phyloP scores from a whole-genome alignment of 345 rosid species.

The Salix arbutifolia region DNA sequence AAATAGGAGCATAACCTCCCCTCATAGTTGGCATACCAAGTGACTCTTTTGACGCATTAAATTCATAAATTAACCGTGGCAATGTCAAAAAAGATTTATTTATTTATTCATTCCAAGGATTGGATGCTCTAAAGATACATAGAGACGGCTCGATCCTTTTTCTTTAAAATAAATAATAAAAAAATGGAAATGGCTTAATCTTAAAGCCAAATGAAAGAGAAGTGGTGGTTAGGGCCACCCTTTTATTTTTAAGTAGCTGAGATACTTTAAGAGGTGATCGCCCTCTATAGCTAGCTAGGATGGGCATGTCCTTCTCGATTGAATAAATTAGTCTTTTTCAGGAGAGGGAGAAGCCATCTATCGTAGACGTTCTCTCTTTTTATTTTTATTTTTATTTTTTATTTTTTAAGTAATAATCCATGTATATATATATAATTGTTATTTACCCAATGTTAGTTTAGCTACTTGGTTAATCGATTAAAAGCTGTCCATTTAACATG shows the following conservation, averaged over 20 bases:
- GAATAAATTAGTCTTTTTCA: background rate
- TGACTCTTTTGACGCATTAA: background rate
- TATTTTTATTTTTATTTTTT: too few species aligned
- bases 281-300: background rate
- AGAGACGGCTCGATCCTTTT: background rate
- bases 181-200: background rate
- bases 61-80: background rate
- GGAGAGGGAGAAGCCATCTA: background rate
- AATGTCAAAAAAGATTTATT: background rate
- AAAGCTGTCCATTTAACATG: too few species aligned
- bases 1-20: background rate
- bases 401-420: background rate
- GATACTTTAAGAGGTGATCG: background rate
- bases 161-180: background rate
- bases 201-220: conserved; percentile 4
- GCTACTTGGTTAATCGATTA: background rate
- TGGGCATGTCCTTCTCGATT: background rate
- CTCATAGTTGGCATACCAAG: background rate
- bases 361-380: too few species aligned
- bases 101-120: background rate
- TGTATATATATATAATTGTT: too few species aligned
- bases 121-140: too few species aligned
- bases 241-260: background rate
- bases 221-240: background rate
- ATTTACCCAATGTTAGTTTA: background rate